phyloP scores from a whole-genome alignment of 495 filamentous ascomycete genomes.

The Penicillium cinerascens region DNA sequence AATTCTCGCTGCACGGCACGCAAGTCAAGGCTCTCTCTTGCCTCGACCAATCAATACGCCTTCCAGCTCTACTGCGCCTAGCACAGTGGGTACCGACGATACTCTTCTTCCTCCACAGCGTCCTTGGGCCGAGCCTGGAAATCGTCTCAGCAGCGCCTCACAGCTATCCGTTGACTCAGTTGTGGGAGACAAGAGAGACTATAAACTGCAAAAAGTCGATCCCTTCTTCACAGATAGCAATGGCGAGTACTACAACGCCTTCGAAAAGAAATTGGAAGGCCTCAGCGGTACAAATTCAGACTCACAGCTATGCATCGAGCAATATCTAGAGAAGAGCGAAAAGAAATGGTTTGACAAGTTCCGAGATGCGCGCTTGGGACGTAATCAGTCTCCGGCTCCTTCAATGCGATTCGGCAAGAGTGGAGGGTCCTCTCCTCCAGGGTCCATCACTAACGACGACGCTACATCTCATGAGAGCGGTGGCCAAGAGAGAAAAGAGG shows the following conservation, averaged over 20 bases:
- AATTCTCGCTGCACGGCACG: conserved; percentile 20
- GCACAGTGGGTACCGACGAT: conserved; percentile 42
- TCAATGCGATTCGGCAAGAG: conserved; percentile 37
- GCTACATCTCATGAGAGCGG: conserved; percentile 36
- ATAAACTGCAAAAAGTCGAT: conserved; percentile 64
- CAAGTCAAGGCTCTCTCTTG: conserved; percentile 31
- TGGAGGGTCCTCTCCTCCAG: conserved; percentile 28
- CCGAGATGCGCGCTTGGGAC: conserved; percentile 54
- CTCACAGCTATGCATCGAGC: conserved; percentile 61
- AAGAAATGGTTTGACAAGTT: conserved; percentile 68
- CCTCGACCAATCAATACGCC: conserved; percentile 16
- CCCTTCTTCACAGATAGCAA: conserved; percentile 68
- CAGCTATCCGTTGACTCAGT: conserved; percentile 52
- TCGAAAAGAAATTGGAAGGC: conserved; percentile 57
- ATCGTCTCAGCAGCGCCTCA: conserved; percentile 44
- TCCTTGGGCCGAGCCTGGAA: conserved; percentile 34
- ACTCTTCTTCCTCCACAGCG: conserved; percentile 31
- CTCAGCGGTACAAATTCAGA: conserved; percentile 57
- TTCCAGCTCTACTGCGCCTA: conserved; percentile 24
- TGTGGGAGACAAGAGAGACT: conserved; percentile 59
- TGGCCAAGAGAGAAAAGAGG: conserved; percentile 21
- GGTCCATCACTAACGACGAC: conserved; percentile 38
- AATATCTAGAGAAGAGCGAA: conserved; percentile 64
- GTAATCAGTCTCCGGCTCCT: conserved; percentile 44
- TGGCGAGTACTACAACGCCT: conserved; percentile 58